Evolutionary conservation across 2,329 filamentous ascomycete species (phyloP).

Genomic region (Herpomyces periplanetae): DNA sequence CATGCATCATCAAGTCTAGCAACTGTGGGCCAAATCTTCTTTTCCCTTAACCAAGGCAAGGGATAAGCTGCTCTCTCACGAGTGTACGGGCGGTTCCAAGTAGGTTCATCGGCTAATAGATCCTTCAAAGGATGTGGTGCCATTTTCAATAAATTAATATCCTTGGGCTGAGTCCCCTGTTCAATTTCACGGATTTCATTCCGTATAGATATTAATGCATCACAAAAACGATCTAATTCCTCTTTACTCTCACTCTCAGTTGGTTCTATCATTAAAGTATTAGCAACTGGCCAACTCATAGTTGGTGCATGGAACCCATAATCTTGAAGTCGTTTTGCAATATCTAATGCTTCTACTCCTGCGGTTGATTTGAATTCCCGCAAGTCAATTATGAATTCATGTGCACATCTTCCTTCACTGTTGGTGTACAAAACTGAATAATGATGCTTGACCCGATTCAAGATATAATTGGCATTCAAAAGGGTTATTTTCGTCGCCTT

Average conservation of each 20-base stretch:
- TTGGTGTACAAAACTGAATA: constrained; percentile 88
- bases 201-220: constrained; percentile 54
- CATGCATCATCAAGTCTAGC: constrained; percentile 59
- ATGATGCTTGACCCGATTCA: constrained; percentile 44
- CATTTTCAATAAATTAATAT: constrained; percentile 56
- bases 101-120: constrained; percentile 24
- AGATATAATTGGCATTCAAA: constrained; percentile 91
- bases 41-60: constrained; percentile 39
- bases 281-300: constrained; percentile 81
- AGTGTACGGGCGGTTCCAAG: constrained; percentile 53
- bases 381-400: constrained; percentile 82
- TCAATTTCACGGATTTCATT: constrained; percentile 51
- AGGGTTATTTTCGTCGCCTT: constrained; percentile 67
- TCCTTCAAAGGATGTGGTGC: constrained; percentile 53
- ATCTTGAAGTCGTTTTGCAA: constrained; percentile 82
- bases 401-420: constrained; percentile 44
- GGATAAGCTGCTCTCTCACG: constrained; percentile 61
- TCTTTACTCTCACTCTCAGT: constrained; percentile 72
- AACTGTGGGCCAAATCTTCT: constrained; percentile 88
- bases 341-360: constrained; percentile 62
- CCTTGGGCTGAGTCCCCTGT: constrained; percentile 28
- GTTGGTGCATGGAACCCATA: constrained; percentile 92
- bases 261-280: constrained; percentile 91
- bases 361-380: constrained; percentile 46
- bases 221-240: constrained; percentile 70